phyloP scores from a whole-genome alignment of 2,329 filamentous ascomycete species.

The Diaporthe citriasiana region DNA sequence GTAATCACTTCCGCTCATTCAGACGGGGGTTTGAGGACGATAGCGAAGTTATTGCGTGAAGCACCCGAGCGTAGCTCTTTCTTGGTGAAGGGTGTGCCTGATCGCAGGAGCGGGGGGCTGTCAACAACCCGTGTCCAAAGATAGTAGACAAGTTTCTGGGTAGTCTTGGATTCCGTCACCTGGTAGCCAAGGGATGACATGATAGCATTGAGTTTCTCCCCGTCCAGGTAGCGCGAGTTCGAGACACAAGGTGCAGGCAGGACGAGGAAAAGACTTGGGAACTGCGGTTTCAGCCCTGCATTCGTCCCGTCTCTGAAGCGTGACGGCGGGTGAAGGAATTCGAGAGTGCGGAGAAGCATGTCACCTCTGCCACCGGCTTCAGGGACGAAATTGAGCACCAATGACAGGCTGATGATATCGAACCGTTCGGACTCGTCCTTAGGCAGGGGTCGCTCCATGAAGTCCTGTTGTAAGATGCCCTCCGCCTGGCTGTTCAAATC shows the following conservation, averaged over 20 bases:
- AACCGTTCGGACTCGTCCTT: constrained; percentile 74
- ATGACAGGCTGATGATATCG: constrained; percentile 90
- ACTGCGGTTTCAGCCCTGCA: constrained; percentile 48
- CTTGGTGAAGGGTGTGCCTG: constrained; percentile 71
- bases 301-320: constrained; percentile 37
- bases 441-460: constrained; percentile 89
- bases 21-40: constrained; percentile 68
- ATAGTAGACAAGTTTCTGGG: constrained; percentile 88
- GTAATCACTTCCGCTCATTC: constrained; percentile 19
- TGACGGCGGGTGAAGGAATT: constrained; percentile 71
- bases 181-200: constrained; percentile 84
- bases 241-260: constrained; percentile 88
- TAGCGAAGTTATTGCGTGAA: constrained; percentile 90
- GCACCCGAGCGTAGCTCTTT: constrained; percentile 81
- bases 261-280: constrained; percentile 88
- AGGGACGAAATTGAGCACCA: constrained; percentile 96
- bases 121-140: constrained; percentile 75
- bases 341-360: constrained; percentile 84
- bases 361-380: constrained; percentile 80
- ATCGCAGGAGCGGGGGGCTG: constrained; percentile 42
- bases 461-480: constrained; percentile 89
- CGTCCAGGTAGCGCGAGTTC: constrained; percentile 92
- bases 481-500: constrained; percentile 90
- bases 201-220: constrained; percentile 76
- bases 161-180: constrained; percentile 76